Conservation (phyloP, 2,329 filamentous ascomycete genomes). For the Alternaria hordeiaustralica region DNA sequence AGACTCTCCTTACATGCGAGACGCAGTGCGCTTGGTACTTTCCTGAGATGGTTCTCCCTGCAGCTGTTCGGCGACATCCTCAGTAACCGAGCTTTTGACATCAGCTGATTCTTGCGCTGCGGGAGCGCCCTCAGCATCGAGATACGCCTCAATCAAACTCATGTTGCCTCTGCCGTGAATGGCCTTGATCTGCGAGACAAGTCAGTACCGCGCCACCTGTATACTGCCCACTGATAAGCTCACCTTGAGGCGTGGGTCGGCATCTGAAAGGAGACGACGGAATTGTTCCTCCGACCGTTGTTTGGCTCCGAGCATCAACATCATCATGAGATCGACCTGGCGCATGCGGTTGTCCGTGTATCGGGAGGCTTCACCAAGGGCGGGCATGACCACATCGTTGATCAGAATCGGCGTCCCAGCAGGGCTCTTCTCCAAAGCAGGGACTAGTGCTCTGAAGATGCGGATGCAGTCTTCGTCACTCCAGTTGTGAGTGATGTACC, state of each 20-base stretch:
- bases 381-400: conserved; percentile 43
- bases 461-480: conserved; percentile 45
- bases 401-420: conserved; percentile 40
- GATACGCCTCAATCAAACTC: conserved; percentile 22
- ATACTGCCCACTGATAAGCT: not conserved
- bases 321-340: conserved; percentile 43
- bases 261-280: conserved; percentile 12
- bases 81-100: not conserved
- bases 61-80: not conserved
- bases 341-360: conserved; percentile 34
- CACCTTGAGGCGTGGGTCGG: conserved; percentile 20
- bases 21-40: conserved; percentile 12
- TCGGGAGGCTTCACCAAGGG: conserved; percentile 18
- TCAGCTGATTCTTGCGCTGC: not conserved
- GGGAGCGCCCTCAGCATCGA: conserved; percentile 3
- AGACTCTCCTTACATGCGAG: conserved; percentile 7
- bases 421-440: conserved; percentile 39
- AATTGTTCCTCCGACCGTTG: conserved; percentile 31
- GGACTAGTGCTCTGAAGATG: conserved; percentile 45
- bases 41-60: not conserved
- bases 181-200: conserved; percentile 10
- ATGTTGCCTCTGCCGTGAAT: conserved; percentile 24
- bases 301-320: conserved; percentile 28
- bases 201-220: not conserved
- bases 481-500: conserved; percentile 53